Evolutionary conservation across 768 basidiomycete genomes (phyloP).

Genomic region (Termitomyces sp.): DNA sequence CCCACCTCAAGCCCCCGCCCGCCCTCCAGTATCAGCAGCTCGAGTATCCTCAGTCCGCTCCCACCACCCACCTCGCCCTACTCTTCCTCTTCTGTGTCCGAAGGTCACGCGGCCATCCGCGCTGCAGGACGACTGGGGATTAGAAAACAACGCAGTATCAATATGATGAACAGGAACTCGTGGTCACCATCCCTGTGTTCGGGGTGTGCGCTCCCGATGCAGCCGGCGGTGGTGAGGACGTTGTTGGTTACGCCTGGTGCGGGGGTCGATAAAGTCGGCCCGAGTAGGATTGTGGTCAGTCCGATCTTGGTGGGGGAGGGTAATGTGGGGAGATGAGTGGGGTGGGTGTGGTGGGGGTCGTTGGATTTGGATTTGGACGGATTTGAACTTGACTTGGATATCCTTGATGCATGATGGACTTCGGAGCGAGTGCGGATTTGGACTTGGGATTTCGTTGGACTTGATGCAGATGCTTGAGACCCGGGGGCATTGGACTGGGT

Average conservation of each 20-base stretch:
- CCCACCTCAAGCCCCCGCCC: constrained; percentile 6
- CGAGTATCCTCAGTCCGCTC: constrained; percentile 16
- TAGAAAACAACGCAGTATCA: constrained; percentile 41
- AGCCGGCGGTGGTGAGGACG: background rate
- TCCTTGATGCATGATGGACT: background rate
- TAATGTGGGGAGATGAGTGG: constrained; percentile 1
- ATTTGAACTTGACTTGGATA: background rate
- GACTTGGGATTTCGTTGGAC: background rate
- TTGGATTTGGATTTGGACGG: background rate
- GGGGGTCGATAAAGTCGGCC: background rate
- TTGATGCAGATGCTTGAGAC: too few relatives aligned
- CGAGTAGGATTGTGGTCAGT: constrained; percentile 13
- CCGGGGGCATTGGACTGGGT: too few relatives aligned
- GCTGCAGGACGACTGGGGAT: constrained; percentile 50
- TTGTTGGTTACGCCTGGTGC: background rate
- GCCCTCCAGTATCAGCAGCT: constrained; percentile 17
- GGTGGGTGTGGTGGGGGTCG: background rate
- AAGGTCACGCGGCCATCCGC: constrained; percentile 42
- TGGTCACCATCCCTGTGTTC: constrained; percentile 35
- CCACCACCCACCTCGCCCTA: constrained; percentile 5
- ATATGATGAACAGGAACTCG: constrained; percentile 48
- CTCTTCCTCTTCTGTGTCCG: constrained; percentile 1
- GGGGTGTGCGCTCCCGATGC: background rate
- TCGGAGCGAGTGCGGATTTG: too few relatives aligned
- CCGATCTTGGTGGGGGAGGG: constrained; percentile 13